Conservation (phyloP, 1,284 basidiomycete genomes). For the Apiotrichum gamsii region DNA sequence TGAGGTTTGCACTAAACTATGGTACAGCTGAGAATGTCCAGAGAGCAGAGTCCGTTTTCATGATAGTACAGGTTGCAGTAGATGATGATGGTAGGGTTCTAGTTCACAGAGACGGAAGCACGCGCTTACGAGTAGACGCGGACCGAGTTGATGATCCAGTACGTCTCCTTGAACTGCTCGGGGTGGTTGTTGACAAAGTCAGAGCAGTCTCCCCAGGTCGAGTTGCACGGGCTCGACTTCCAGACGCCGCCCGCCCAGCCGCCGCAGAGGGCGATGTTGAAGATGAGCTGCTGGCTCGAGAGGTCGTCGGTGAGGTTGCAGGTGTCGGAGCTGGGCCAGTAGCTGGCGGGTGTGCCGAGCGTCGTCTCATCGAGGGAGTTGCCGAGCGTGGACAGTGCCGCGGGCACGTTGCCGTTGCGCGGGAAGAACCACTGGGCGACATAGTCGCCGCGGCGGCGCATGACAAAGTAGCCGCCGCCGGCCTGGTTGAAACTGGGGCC, state of each 20-base stretch:
- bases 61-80: too few relatives aligned
- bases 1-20: too few relatives aligned
- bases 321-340: conserved; percentile 15
- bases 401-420: conserved; percentile 4
- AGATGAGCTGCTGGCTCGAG: conserved; percentile 19
- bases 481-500: conserved; percentile 44
- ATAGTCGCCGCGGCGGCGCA: conserved; percentile 31
- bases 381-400: not conserved
- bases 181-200: conserved; percentile 49
- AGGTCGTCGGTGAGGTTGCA: not conserved
- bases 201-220: not conserved
- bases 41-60: too few relatives aligned
- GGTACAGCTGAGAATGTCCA: too few relatives aligned
- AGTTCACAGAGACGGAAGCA: too few relatives aligned
- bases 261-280: conserved; percentile 45
- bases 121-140: too few relatives aligned
- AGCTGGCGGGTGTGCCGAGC: conserved; percentile 6
- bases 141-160: conserved; percentile 59
- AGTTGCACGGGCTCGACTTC: not conserved
- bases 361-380: conserved; percentile 2
- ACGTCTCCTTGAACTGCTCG: conserved; percentile 54
- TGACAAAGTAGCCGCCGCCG: conserved; percentile 74
- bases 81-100: too few relatives aligned
- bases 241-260: conserved; percentile 28
- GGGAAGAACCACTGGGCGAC: conserved; percentile 11